Base-by-base conservation (phyloP, 495 filamentous ascomycete species). In the Xylaria palmicola region DNA sequence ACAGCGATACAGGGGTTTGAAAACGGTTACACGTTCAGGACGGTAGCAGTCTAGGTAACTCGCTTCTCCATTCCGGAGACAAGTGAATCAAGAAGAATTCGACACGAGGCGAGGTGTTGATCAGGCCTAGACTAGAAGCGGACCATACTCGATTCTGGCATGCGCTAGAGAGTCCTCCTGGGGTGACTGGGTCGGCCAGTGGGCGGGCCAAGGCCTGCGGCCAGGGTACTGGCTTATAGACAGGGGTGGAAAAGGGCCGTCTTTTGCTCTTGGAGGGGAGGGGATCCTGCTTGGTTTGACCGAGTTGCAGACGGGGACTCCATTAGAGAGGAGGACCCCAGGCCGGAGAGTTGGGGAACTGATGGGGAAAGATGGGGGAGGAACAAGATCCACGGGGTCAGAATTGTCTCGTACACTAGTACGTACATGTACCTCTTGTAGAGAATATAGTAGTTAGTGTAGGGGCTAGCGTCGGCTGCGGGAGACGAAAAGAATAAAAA, bases 161-260 rank as follows among this genome's bases (percentile, higher is more conserved):
- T 64, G 48, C 48, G 48, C 48, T 58, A 57, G 54, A 62, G 63
- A 40, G 24, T 30, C 57, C 39, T 13, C 34, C 44, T 30, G 32
- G 39, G 57, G 40, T 71, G 68, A 69, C 69, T 71, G 68, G 68
- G 32, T 49, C 60, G 55, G 65, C 61, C 60, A 61, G 60, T 71
- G 68, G 68, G 32, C 53, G 59, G 55, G 65, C 61, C 60, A 61
- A 62, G 39, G 9, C 58, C 29, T 60, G 62, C 56, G 34, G 59
- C 59, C 56, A 61, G 66, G 66, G 53, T 63, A 44, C 53, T 47
- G 56, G 60, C 54, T 63, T 65, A 65, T 64, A 62, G 62, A 65
- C 68, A 66, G 44, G 51, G 69, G 69, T 56, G 32, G 60, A 71
- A 71, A 70, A 71, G 66, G 69, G 62, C 69, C 69, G 66, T 71